Base-by-base conservation (phyloP, 1,139 yeast genomes). In the Protomyces arabidopsidicola region DNA sequence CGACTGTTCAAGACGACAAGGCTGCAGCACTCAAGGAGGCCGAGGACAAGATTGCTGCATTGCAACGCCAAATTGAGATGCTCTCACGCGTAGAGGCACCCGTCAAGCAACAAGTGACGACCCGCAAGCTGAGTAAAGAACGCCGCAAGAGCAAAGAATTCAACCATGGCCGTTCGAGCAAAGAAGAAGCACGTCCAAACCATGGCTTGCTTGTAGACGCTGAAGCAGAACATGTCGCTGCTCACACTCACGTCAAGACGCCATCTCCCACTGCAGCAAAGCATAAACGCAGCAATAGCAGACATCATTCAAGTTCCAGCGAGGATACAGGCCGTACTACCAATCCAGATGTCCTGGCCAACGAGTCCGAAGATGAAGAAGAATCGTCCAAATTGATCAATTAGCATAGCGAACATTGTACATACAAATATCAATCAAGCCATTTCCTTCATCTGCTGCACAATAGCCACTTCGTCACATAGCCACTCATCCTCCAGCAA, bases 401-500 rank as follows among this genome's bases (percentile, higher is more conserved):
- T 36, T 36, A 36, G 42, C 42, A 36, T n/a, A 36, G 42, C 16
- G 31, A 27, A 27, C 42, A 36, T 14, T 36, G 4, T 36, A 36
- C 42, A 36, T 36, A 36, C 4, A 4, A 18, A 5, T 42, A 0
- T 20, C n/a, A 8, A n/a, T 42, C 48, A 42, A 42, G 48, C 20
- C 24, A 10, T 36, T n/a, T 4, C 42, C 42, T 14, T 36, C 48
- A 42, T 42, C 22, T 16, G 24, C 18, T 52, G 56, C 12, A 58
- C 56, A 8, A 14, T 52, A 12, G 34, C 52, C 31, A 67, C 22
- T 10, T 55, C 72, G 3, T 66, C 71, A 48, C 65, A 63, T 10
- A 75, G 70, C 76, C 80, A 82, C 0, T 69, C 69, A 2, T 73
- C 70, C n/a, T 73, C 70, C 36, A 72, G 72, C 10, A 82, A 74